phyloP scores from a whole-genome alignment of 2,329 filamentous ascomycete species.

The Chrysoporthe cubensis region DNA sequence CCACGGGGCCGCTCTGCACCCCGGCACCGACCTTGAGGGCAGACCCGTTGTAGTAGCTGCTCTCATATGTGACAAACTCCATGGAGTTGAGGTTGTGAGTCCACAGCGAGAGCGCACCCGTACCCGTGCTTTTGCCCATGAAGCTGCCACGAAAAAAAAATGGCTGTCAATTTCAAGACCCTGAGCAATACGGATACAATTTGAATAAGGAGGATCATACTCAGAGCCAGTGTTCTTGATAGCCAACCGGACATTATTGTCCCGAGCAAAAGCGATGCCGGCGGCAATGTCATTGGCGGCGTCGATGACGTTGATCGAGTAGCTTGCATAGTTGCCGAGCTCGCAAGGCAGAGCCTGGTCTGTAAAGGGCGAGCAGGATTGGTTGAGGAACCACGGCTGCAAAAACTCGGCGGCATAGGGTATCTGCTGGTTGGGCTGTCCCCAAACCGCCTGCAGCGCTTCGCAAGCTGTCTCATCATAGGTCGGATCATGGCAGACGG shows the following conservation, averaged over 20 bases:
- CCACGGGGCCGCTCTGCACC: slow-evolving; percentile 45
- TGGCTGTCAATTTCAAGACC: neutral
- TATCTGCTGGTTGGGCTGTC: neutral
- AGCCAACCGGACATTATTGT: slow-evolving; percentile 47
- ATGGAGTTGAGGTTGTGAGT: slow-evolving; percentile 33
- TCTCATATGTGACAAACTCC: slow-evolving; percentile 1
- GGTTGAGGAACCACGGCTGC: slow-evolving; percentile 37
- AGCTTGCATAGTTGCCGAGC: slow-evolving; percentile 39
- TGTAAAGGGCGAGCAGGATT: slow-evolving; percentile 28
- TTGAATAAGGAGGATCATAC: slow-evolving; percentile 23
- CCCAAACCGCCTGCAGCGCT: slow-evolving; percentile 9
- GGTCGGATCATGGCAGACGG: slow-evolving; percentile 52
- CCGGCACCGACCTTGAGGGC: slow-evolving; percentile 62
- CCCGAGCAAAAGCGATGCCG: slow-evolving; percentile 38
- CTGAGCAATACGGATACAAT: neutral
- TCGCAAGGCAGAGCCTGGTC: slow-evolving; percentile 37
- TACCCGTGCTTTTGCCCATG: slow-evolving; percentile 42
- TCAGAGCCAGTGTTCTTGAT: slow-evolving; percentile 53
- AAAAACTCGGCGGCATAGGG: slow-evolving; percentile 35
- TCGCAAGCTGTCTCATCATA: slow-evolving; percentile 50
- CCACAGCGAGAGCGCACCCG: slow-evolving; percentile 48
- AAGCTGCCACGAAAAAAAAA: slow-evolving; percentile 5
- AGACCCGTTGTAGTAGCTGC: slow-evolving; percentile 44
- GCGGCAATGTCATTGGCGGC: slow-evolving; percentile 29
- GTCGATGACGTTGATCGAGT: slow-evolving; percentile 32